Evolutionary conservation across 768 basidiomycete genomes (phyloP), one percentile per base, ranked within the genome.

Genomic region (Tephrocybe sp.): DNA sequence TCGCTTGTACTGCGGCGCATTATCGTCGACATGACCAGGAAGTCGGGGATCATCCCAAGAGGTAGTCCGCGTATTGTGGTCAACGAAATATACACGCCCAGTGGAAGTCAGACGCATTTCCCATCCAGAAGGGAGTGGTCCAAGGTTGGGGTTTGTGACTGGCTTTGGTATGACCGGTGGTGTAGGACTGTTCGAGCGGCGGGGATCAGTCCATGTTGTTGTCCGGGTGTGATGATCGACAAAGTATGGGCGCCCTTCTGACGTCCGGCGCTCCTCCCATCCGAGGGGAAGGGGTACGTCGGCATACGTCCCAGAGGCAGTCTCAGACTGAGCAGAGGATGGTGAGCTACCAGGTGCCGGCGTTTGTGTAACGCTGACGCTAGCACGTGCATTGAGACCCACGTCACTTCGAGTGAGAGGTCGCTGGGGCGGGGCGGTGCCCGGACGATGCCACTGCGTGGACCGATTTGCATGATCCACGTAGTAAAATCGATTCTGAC

Each of bases 1-100:
- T 54, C 91, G 86, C 69, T 95, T 94, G 70, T 94, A 95, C 69
- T 95, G 92, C n/a, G 92, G 93, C 3, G 91, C 91, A 68, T 84
- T 90, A 56, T 88, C 84, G 61, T 93, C 91, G 40, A 93, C 73
- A 53, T 85, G 80, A 1, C 82, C 85, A 0, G 93, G 92, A 44
- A 94, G 67, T 43, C 93, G 82, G 16, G 92, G 93, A 65, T 96
- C 93, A 62, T 95, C 93, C 93, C 92, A 95, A 5, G 89, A 83
- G 13, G 93, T 95, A 15, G 92, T 92, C 45, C 87, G 79, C 31
- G 86, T 88, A 55, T 87, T 94, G 69, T 96, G 93, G 64, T 95
- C 93, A 12, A 95, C 92, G 58, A 93, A 96, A 69, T 96, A 96
- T 15, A 95, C 86, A 27, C 92, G 78, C 7, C 80, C 79, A 0